Percentiles rank a stretch among this genome's conserved stretches.
Evolutionary conservation across 257 asterid genomes (phyloP).

Genomic region (Coffea eugenioides): DNA sequence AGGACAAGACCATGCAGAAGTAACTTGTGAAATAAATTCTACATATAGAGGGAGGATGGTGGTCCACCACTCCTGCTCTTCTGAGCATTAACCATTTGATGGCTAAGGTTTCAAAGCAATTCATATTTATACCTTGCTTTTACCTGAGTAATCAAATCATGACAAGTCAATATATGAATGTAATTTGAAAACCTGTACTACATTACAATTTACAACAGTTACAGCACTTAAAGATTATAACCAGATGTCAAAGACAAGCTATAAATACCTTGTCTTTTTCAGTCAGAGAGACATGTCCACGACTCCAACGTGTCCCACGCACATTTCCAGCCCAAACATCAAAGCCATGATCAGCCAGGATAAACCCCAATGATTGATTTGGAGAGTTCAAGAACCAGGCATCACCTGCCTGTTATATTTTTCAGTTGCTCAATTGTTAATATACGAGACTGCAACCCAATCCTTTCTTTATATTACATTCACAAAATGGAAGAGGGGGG

Average conservation of each 20-base stretch:
- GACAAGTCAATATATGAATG: not conserved
- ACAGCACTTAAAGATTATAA: not conserved
- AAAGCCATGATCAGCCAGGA: constrained; percentile 87
- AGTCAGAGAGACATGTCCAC: constrained; percentile 70
- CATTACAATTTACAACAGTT: not conserved
- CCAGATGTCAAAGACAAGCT: constrained; percentile 2
- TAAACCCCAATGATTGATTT: constrained; percentile 80
- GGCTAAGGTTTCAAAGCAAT: not conserved
- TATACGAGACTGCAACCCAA: not conserved
- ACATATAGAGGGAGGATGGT: not conserved
- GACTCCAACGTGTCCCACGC: constrained; percentile 99
- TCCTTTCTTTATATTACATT: not conserved
- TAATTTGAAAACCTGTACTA: not conserved
- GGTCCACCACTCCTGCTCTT: not conserved
- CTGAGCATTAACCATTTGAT: not conserved
- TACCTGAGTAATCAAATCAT: not conserved
- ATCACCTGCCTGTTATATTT: constrained; percentile 78
- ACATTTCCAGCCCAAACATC: constrained; percentile 99
- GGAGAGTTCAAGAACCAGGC: constrained; percentile 92
- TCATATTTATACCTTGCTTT: not conserved
- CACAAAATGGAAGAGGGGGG: not conserved
- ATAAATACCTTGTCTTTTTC: constrained; percentile 63
- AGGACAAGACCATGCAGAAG: not conserved
- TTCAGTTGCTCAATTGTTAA: constrained; percentile 6
- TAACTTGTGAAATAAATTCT: too few relatives aligned